Conservation (phyloP, 2,329 filamentous ascomycete species). For the Penicillium capsulatum region DNA sequence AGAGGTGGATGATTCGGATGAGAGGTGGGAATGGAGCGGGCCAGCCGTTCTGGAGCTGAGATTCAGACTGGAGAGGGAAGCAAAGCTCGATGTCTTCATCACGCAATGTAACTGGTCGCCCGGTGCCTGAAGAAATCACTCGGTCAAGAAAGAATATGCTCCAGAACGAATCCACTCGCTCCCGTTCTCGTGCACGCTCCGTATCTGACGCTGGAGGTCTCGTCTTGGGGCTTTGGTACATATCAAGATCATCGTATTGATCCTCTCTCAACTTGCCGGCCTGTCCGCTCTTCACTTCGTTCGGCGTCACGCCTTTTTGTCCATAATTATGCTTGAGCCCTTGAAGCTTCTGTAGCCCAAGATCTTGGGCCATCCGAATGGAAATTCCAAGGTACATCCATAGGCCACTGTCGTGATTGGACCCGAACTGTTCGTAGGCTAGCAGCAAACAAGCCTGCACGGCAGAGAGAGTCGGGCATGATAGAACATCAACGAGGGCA, state of each 20-base stretch:
- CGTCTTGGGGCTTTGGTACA: constrained; percentile 22
- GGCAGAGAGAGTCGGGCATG: constrained; percentile 75
- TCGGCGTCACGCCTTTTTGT: constrained; percentile 53
- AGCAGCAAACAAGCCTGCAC: constrained; percentile 79
- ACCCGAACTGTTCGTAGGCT: constrained; percentile 85
- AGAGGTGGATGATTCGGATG: constrained; percentile 79
- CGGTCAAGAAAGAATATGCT: constrained; percentile 83
- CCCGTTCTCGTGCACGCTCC: constrained; percentile 66
- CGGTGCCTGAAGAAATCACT: constrained; percentile 82
- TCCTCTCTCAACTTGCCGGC: constrained; percentile 43
- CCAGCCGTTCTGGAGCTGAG: constrained; percentile 57
- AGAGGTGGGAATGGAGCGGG: constrained; percentile 75
- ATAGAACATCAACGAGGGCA: constrained; percentile 77
- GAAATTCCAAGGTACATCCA: constrained; percentile 93
- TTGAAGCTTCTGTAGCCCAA: constrained; percentile 77
- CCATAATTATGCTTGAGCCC: constrained; percentile 60
- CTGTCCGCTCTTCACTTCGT: constrained; percentile 48
- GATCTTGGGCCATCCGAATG: constrained; percentile 74
- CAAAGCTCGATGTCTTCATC: constrained; percentile 81
- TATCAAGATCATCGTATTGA: constrained; percentile 43
- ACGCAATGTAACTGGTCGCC: constrained; percentile 74
- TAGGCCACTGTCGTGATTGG: constrained; percentile 79
- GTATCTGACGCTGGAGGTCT: constrained; percentile 49
- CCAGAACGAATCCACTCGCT: constrained; percentile 85
- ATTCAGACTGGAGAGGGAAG: constrained; percentile 57